Evolutionary conservation across 73 alveolate genomes (phyloP).

Genomic region (Effrenium voratum): DNA sequence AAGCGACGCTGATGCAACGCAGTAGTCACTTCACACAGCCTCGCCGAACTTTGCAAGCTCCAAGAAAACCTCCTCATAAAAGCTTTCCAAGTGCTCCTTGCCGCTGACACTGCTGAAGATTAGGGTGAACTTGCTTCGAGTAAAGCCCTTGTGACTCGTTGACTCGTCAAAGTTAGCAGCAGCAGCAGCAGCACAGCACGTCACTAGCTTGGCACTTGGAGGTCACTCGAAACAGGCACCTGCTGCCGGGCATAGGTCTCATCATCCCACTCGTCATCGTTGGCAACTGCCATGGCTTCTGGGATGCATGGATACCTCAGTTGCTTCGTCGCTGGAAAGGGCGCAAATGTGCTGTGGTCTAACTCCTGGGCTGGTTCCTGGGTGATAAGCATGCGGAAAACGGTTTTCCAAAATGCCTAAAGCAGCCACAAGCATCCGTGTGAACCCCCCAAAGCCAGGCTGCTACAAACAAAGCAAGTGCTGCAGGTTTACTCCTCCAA

Average conservation of each 20-base stretch:
- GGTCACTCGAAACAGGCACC: too few species aligned
- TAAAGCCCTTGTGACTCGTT: not conserved
- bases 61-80: conserved; percentile 83
- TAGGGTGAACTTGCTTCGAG: not conserved
- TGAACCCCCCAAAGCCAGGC: too few species aligned
- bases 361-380: not conserved
- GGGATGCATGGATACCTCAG: conserved; percentile 91
- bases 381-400: not conserved
- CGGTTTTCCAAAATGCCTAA: not conserved
- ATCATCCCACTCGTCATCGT: conserved; percentile 91
- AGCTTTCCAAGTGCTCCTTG: conserved; percentile 76
- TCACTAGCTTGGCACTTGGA: too few species aligned
- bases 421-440: too few species aligned
- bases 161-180: too few species aligned
- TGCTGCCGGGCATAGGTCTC: conserved; percentile 92
- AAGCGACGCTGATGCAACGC: too few species aligned
- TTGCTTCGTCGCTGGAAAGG: not conserved
- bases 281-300: conserved; percentile 83
- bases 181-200: too few species aligned
- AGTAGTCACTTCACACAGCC: not conserved
- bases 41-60: conserved; percentile 92
- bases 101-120: not conserved
- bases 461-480: too few species aligned
- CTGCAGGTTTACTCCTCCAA: too few species aligned
- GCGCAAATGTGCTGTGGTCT: not conserved